Evolutionary conservation across 2,329 filamentous ascomycete species (phyloP).

Genomic region (Phyllosticta citriasiana): DNA sequence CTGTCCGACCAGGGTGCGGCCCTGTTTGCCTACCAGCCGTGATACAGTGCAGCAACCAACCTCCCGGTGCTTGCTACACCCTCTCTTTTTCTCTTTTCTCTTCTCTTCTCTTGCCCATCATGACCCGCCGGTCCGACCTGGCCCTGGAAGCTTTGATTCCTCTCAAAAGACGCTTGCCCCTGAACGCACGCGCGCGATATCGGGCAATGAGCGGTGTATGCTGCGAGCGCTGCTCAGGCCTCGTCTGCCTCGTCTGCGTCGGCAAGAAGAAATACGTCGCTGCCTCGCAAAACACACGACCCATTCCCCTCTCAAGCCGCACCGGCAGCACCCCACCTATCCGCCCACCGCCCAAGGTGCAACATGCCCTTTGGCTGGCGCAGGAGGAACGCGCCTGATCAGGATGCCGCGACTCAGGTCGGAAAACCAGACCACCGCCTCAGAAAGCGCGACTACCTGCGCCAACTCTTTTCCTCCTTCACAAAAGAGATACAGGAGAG

Average conservation of each 20-base stretch:
- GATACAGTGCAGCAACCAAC: neutral
- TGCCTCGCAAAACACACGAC: constrained; percentile 1
- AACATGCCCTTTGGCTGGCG: constrained; percentile 10
- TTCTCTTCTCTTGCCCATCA: neutral
- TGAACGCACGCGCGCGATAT: constrained; percentile 8
- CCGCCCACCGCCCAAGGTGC: neutral
- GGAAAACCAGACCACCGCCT: constrained; percentile 1
- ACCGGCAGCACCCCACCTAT: constrained; percentile 1
- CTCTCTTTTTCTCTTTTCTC: neutral
- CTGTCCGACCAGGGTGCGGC: neutral
- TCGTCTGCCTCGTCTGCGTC: neutral
- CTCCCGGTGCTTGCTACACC: neutral
- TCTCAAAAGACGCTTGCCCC: constrained; percentile 6
- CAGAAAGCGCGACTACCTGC: constrained; percentile 10
- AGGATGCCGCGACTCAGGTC: neutral
- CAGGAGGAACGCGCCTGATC: constrained; percentile 4
- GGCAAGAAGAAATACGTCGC: neutral
- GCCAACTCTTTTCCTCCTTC: constrained; percentile 4
- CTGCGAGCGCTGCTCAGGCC: neutral
- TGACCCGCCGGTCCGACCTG: neutral
- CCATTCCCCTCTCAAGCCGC: neutral
- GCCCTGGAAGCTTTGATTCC: constrained; percentile 4
- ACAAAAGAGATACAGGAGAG: neutral
- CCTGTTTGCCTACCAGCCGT: neutral
- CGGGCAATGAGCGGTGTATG: constrained; percentile 11